A percentile compares a stretch with the other conserved stretches of the same genome.
Conservation (phyloP, 2,329 filamentous ascomycete genomes). For the Pseudogymnoascus sp. region DNA sequence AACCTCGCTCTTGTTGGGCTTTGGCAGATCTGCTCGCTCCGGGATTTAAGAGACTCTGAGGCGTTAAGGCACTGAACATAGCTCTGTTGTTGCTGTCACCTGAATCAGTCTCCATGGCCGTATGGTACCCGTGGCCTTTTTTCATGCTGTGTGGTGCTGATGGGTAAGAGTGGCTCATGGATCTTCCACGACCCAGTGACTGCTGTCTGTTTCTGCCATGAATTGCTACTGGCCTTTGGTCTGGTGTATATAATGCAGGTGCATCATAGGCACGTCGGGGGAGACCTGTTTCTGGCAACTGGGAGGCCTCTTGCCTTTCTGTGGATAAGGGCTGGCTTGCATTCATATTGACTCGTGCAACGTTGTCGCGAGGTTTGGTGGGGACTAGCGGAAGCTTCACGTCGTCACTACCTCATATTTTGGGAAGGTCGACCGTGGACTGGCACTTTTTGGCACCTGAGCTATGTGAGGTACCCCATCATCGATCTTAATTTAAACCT, state of each 20-base stretch:
- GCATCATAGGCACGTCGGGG: not conserved
- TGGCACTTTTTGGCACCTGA: not conserved
- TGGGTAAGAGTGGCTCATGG: slow-evolving; percentile 73
- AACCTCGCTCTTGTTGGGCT: slow-evolving; percentile 43
- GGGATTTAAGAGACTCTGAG: slow-evolving; percentile 12
- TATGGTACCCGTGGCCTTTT: slow-evolving; percentile 35
- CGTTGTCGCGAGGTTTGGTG: not conserved
- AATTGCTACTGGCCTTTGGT: not conserved
- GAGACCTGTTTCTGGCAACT: not conserved
- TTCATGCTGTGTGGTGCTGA: slow-evolving; percentile 58
- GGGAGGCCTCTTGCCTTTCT: not conserved
- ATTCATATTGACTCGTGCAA: not conserved
- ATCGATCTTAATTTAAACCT: not conserved
- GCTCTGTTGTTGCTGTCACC: slow-evolving; percentile 37
- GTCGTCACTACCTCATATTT: not conserved
- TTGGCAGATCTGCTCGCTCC: slow-evolving; percentile 26
- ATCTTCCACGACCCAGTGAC: slow-evolving; percentile 31
- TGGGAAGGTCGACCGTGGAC: not conserved
- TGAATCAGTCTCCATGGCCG: slow-evolving; percentile 34
- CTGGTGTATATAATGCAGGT: not conserved
- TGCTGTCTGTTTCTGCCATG: slow-evolving; percentile 9
- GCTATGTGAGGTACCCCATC: not conserved
- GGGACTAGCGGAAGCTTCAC: not conserved
- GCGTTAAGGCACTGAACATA: slow-evolving; percentile 11
- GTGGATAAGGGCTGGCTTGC: not conserved